Conservation (phyloP, 257 asterid species). For the Nemophila menziesii region DNA sequence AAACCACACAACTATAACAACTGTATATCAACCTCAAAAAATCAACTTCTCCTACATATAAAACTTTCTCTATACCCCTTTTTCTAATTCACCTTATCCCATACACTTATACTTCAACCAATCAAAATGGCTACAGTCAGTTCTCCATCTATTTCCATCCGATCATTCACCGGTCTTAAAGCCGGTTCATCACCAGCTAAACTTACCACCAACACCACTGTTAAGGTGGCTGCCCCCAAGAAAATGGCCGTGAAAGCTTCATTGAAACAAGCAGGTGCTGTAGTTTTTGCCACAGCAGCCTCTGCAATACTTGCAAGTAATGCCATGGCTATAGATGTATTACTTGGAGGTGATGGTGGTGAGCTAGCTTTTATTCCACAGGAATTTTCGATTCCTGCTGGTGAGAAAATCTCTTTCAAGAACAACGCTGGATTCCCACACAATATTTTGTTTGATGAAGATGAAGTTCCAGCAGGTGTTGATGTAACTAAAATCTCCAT, state of each 20-base stretch:
- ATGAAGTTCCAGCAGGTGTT: slow-evolving; percentile 66
- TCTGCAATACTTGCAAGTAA: slow-evolving; percentile 51
- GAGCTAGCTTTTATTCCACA: slow-evolving; percentile 46
- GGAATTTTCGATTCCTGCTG: slow-evolving; percentile 38
- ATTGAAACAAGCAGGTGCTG: slow-evolving; percentile 49
- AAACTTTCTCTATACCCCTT: background rate
- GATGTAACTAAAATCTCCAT: slow-evolving; percentile 62
- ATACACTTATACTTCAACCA: background rate
- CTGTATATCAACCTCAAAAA: background rate
- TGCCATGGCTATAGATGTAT: slow-evolving; percentile 51
- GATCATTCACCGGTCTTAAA: slow-evolving; percentile 65
- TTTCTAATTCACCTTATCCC: background rate
- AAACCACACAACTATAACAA: background rate
- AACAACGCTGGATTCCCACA: slow-evolving; percentile 89
- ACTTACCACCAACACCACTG: slow-evolving; percentile 19
- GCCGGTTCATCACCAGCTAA: slow-evolving; percentile 18
- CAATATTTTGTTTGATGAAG: slow-evolving; percentile 77
- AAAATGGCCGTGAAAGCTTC: slow-evolving; percentile 39
- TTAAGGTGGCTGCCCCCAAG: slow-evolving; percentile 22
- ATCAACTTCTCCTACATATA: background rate
- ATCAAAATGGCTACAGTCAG: slow-evolving; percentile 46
- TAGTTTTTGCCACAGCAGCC: slow-evolving; percentile 62
- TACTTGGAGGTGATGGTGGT: slow-evolving; percentile 57
- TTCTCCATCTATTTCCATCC: slow-evolving; percentile 50
- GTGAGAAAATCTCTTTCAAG: slow-evolving; percentile 66